These are phyloP conservation scores for Trametes hirsuta DNA, from an alignment of 1,284 basidiomycete species.

Conservation along the genomic window DNA sequence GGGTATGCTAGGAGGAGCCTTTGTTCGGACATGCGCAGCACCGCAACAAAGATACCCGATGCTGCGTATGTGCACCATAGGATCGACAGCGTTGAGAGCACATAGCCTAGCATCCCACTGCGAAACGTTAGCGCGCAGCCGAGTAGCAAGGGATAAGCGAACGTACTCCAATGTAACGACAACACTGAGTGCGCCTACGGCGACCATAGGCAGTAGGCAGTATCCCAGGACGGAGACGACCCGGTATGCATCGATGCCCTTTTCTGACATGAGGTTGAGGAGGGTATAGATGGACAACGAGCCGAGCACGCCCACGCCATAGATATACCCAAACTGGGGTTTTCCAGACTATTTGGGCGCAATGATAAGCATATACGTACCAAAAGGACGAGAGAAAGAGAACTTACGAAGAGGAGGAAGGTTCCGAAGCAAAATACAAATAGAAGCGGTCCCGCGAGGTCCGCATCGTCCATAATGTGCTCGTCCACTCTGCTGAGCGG, in stretches of 20 bases:
- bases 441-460: constrained; percentile 94
- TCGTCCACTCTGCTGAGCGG: constrained; percentile 88
- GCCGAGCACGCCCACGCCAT: constrained; percentile 95
- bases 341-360: constrained; percentile 80
- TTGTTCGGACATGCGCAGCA: constrained; percentile 92
- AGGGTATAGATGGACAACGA: constrained; percentile 94
- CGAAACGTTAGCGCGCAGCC: constrained; percentile 14
- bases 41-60: constrained; percentile 91
- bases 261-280: constrained; percentile 96
- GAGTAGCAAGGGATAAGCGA: constrained; percentile 1
- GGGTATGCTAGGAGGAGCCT: constrained; percentile 93
- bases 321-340: constrained; percentile 99
- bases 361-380: background rate
- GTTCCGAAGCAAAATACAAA: constrained; percentile 95
- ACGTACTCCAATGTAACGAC: constrained; percentile 88
- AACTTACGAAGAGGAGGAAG: constrained; percentile 85
- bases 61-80: constrained; percentile 96
- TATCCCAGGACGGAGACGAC: constrained; percentile 97
- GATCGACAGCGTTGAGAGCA: constrained; percentile 81
- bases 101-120: constrained; percentile 83
- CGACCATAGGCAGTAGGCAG: constrained; percentile 96
- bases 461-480: constrained; percentile 99
- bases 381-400: constrained; percentile 3
- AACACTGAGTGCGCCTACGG: constrained; percentile 90
- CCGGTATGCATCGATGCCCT: constrained; percentile 95